Conservation (phyloP, 176 grass and related monocot species). For the Puccinellia tenuiflora region DNA sequence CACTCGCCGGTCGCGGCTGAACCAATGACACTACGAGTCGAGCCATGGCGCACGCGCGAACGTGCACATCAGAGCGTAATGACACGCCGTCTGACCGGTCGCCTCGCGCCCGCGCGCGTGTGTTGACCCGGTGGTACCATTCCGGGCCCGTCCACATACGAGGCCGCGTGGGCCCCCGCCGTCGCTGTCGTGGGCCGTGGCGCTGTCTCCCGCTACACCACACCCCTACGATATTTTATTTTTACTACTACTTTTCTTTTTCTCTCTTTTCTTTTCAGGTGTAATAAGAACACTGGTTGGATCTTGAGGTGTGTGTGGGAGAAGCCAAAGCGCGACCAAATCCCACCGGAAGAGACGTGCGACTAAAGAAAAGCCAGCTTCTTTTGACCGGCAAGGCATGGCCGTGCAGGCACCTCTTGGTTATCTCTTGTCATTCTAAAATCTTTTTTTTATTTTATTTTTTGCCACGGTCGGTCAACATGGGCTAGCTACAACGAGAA, state of each 20-base stretch:
- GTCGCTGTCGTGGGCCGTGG: not conserved
- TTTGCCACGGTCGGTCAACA: not conserved
- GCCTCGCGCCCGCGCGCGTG: not conserved
- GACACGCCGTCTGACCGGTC: not conserved
- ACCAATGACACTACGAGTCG: too few relatives aligned
- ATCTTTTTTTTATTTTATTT: too few relatives aligned
- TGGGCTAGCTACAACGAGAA: not conserved
- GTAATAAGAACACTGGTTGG: not conserved
- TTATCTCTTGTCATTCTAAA: not conserved
- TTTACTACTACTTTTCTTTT: not conserved
- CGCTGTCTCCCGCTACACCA: not conserved
- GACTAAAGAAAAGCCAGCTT: not conserved
- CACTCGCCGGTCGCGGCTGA: too few relatives aligned
- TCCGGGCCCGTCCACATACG: not conserved
- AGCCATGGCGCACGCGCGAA: not conserved
- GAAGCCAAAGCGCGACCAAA: conserved; percentile 18
- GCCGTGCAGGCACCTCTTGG: not conserved
- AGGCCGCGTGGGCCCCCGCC: not conserved
- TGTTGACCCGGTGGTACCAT: not conserved
- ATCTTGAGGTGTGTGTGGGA: not conserved
- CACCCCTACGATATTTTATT: not conserved
- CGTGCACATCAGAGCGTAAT: not conserved
- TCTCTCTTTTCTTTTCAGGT: not conserved
- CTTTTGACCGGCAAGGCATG: conserved; percentile 25
- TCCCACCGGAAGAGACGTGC: conserved; percentile 24